Conservation (phyloP, 345 rosid genomes). For the Murraya paniculata region DNA sequence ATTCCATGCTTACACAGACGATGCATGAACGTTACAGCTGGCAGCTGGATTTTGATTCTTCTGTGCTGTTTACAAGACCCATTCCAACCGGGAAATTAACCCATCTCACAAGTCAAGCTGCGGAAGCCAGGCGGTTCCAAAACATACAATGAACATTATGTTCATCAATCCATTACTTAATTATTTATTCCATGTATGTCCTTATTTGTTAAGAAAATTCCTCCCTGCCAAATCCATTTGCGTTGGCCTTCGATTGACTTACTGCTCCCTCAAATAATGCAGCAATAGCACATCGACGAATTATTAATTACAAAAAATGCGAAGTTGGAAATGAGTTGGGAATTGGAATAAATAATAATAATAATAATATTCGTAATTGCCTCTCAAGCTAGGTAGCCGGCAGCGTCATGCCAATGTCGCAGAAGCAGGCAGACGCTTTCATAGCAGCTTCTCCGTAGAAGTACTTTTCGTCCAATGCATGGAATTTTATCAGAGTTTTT, state of each 20-base stretch:
- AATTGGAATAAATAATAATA: too few relatives aligned
- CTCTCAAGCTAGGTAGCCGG: too few relatives aligned
- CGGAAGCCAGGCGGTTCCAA: neutral
- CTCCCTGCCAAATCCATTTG: neutral
- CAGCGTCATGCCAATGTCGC: neutral
- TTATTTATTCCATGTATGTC: neutral
- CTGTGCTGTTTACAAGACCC: too few relatives aligned
- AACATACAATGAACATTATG: too few relatives aligned
- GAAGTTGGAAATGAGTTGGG: too few relatives aligned
- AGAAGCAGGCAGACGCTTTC: slow-evolving; percentile 5
- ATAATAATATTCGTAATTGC: too few relatives aligned
- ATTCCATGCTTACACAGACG: neutral
- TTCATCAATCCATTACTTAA: too few relatives aligned
- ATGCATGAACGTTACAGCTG: neutral
- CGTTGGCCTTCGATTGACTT: too few relatives aligned
- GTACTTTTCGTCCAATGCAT: neutral
- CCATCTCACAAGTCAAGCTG: neutral
- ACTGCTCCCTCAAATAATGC: too few relatives aligned
- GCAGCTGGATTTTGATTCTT: neutral
- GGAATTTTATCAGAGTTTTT: neutral
- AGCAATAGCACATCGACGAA: too few relatives aligned
- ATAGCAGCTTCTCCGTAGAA: neutral
- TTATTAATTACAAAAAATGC: too few relatives aligned
- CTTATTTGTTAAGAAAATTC: neutral
- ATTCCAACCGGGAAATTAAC: too few relatives aligned